Conservation (phyloP, 306 rosid genomes). For the Luffa acutangula region DNA sequence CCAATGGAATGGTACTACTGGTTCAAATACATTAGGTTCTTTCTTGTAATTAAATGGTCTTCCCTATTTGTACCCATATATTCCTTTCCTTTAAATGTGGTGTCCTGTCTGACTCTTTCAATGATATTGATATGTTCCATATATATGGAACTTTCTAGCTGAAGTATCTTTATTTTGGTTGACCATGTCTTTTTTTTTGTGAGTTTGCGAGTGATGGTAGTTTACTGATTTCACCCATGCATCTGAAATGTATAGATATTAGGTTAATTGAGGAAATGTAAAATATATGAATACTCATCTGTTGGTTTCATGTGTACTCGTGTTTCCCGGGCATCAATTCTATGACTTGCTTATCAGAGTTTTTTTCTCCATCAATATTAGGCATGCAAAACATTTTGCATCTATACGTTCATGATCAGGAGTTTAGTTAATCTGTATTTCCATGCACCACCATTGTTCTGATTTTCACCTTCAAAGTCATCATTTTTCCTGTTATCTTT, state of each 20-base stretch:
- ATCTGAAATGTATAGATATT: background rate
- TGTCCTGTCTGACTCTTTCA: background rate
- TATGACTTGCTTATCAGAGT: background rate
- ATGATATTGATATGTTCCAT: background rate
- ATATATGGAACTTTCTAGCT: background rate
- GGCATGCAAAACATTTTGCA: background rate
- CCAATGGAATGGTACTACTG: constrained; percentile 63
- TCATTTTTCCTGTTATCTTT: background rate
- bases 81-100: background rate
- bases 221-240: background rate
- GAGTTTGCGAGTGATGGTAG: background rate
- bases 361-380: background rate
- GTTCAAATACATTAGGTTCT: background rate
- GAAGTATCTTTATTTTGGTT: background rate
- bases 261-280: background rate
- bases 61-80: background rate
- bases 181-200: background rate
- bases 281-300: background rate
- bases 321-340: background rate
- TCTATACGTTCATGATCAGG: background rate
- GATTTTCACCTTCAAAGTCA: background rate
- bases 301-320: background rate
- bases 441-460: background rate
- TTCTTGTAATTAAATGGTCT: background rate
- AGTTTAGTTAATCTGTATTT: background rate